Base-by-base conservation (phyloP, 2,329 filamentous ascomycete genomes). In the Phaeomoniella chlamydospora region DNA sequence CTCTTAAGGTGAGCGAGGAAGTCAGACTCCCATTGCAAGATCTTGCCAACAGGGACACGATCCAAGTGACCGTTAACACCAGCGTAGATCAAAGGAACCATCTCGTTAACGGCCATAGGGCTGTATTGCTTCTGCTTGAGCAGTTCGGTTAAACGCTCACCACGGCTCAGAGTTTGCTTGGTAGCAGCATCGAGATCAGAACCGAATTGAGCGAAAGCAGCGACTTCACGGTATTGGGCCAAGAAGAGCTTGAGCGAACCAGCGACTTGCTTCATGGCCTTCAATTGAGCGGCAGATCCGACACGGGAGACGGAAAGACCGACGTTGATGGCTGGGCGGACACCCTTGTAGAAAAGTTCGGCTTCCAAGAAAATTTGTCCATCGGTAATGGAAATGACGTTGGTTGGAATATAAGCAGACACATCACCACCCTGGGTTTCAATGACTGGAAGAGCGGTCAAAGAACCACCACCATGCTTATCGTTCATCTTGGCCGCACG, bases 201-300 rank as follows among this genome's bases (percentile, higher is more conserved):
- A 80, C 90, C 90, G 77, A 98, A 98, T 72, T 98, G 90, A 55
- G 90, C 88, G 70, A 98, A 98, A 54, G 90, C 90, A 57, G 90
- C 90, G 46, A 98, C 90, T 70, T 98, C 90, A 90, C 90, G 90
- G 79, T 98, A 98, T 74, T 98, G 90, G 56, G 90, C 90, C 82
- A 98, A 84, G 86, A 96, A 98, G 55, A 98, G 86, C 80, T 98
- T 98, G 61, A 98, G 75, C 52, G 88, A 96, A 77, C 90, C 90
- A 58, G 90, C 90, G 55, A 98, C 90, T 76, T 98, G 90, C 80
- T 98, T 98, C 90, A 98, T 98, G 70, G 90, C 87, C 84, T 96
- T 98, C 66, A 96, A 77, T 77, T 98, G 90, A 62, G 90, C 90
- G 64, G 90, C 85, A 59, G 90, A 98, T 64, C 90, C 90, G 80